These are phyloP conservation scores for Aspergillus candidus DNA, from an alignment of 2,329 filamentous ascomycete species.

Conservation along the genomic window DNA sequence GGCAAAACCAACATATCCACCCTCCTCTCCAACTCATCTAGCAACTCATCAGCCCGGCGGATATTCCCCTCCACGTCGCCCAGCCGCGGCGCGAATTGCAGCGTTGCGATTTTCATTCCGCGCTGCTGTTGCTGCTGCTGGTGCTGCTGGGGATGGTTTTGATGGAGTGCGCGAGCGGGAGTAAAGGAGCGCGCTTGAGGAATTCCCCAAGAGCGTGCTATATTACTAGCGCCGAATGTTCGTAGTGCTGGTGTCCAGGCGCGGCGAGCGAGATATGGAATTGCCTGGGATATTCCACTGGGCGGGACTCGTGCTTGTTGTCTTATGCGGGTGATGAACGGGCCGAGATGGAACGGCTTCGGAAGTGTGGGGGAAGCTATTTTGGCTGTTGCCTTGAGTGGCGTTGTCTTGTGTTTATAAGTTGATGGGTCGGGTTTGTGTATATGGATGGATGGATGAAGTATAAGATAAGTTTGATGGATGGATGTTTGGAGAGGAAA, in stretches of 20 bases:
- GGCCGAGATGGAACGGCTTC: neutral
- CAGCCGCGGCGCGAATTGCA: conserved; percentile 41
- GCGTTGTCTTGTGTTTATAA: neutral
- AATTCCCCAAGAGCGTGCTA: no score
- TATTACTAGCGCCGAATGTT: no score
- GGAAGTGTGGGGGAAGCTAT: neutral
- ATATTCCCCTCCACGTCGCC: conserved; percentile 44
- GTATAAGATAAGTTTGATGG: no score
- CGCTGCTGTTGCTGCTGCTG: conserved; percentile 4
- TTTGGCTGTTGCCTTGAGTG: neutral
- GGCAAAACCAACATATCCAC: conserved; percentile 56
- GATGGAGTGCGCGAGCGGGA: neutral
- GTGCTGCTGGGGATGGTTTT: neutral
- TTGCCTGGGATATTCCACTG: no score
- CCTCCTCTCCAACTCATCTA: conserved; percentile 24
- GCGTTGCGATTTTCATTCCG: conserved; percentile 43
- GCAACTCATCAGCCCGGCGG: conserved; percentile 36
- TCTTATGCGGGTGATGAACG: no score
- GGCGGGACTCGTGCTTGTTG: no score
- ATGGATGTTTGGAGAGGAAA: no score
- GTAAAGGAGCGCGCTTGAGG: neutral
- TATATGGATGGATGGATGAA: no score
- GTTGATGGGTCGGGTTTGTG: neutral
- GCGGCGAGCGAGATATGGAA: no score
- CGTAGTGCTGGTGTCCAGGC: no score